A percentile compares a stretch with the other conserved stretches of the same genome.
These are phyloP conservation scores for Phoma sp. DNA, from an alignment of 2,329 filamentous ascomycete genomes.

Conservation along the genomic window DNA sequence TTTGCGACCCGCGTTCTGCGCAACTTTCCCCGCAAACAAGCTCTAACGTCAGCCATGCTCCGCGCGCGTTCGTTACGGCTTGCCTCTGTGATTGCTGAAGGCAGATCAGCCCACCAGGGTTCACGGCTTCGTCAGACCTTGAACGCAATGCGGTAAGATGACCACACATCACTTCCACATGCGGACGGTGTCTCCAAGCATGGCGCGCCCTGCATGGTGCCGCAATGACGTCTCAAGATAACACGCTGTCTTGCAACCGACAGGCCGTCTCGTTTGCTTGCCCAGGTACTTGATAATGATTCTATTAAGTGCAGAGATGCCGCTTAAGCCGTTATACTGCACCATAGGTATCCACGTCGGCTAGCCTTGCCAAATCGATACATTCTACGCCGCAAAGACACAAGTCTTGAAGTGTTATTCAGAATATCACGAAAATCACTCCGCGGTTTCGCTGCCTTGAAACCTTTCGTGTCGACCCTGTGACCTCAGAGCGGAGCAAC, in stretches of 20 bases:
- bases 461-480: not conserved
- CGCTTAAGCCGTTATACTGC: not conserved
- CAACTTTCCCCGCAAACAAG: slow-evolving; percentile 11
- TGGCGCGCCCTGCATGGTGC: slow-evolving; percentile 6
- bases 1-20: slow-evolving; percentile 2
- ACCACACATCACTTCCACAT: slow-evolving; percentile 14
- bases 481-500: slow-evolving; percentile 14
- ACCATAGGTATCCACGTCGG: not conserved
- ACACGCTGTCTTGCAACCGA: slow-evolving; percentile 8
- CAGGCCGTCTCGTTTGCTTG: slow-evolving; percentile 1
- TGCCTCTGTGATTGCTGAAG: slow-evolving; percentile 4
- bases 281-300: slow-evolving; percentile 1
- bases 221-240: slow-evolving; percentile 17
- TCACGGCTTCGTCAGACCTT: slow-evolving; percentile 12
- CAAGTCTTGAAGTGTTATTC: not conserved
- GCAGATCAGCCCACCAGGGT: slow-evolving; percentile 11
- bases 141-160: slow-evolving; percentile 5
- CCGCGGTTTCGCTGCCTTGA: slow-evolving; percentile 8
- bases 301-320: slow-evolving; percentile 2
- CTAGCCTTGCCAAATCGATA: slow-evolving; percentile 1
- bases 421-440: not conserved
- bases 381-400: not conserved
- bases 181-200: slow-evolving; percentile 5
- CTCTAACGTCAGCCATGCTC: not conserved
- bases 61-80: slow-evolving; percentile 8